Evolutionary conservation across 23 red algal genomes (phyloP).

Genomic region (Gracilaria gracilis): DNA sequence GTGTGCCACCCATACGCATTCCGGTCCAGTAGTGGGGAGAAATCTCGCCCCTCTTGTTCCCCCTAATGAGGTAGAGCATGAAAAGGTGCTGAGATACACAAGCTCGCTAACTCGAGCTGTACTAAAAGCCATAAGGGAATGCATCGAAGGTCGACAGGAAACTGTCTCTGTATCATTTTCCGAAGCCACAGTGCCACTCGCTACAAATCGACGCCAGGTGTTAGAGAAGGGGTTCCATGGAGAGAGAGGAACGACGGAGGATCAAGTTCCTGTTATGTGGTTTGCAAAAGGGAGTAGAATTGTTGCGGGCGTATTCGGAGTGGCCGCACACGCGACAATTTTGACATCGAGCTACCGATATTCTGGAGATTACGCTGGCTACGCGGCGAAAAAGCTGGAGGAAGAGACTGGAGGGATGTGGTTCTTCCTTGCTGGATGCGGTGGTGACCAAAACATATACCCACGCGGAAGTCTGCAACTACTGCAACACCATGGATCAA

Average conservation of each 20-base stretch:
- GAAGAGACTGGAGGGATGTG: constrained; percentile 29
- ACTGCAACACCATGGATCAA: constrained; percentile 9
- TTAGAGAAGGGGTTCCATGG: constrained; percentile 46
- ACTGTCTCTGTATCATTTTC: not conserved
- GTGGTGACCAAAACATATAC: constrained; percentile 77
- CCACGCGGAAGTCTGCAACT: constrained; percentile 45
- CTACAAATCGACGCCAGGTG: constrained; percentile 52
- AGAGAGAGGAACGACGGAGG: constrained; percentile 54
- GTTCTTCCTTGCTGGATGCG: constrained; percentile 60
- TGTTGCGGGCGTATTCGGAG: constrained; percentile 52
- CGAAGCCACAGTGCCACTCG: constrained; percentile 13
- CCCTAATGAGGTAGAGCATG: constrained; percentile 10
- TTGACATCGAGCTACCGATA: constrained; percentile 54
- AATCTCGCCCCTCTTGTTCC: constrained; percentile 58
- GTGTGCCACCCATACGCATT: constrained; percentile 69
- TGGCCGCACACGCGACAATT: constrained; percentile 73
- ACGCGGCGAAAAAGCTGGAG: constrained; percentile 42
- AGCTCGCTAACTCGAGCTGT: not conserved
- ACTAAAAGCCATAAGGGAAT: constrained; percentile 13
- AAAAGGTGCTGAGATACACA: constrained; percentile 27
- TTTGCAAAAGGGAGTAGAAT: constrained; percentile 20
- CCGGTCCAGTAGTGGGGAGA: constrained; percentile 65
- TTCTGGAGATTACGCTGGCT: constrained; percentile 71
- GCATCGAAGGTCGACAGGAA: not conserved
- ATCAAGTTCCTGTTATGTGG: constrained; percentile 63